A percentile compares a stretch with the other conserved stretches of the same genome.
These are phyloP conservation scores for Chlamydomonas sp. DNA, from an alignment of 139 green algal genomes.

Conservation along the genomic window DNA sequence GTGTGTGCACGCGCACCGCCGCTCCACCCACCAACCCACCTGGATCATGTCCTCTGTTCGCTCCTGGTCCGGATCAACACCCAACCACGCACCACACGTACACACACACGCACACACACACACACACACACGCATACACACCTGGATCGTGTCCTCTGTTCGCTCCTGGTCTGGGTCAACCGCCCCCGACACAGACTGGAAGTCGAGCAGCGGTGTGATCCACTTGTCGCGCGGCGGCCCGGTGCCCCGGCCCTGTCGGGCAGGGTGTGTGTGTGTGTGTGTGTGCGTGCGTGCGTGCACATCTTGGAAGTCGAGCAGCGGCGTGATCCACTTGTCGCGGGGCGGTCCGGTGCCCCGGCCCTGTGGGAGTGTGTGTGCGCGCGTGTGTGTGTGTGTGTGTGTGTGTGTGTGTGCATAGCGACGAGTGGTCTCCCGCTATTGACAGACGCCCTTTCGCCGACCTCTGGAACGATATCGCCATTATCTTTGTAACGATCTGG, in stretches of 20 bases:
- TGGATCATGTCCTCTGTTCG: slow-evolving; percentile 37
- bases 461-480: too few species aligned
- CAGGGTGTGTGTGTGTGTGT: too few species aligned
- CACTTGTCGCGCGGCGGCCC: slow-evolving; percentile 47
- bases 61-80: neutral
- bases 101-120: neutral
- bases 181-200: slow-evolving; percentile 31
- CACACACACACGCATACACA: slow-evolving; percentile 1
- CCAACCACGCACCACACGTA: neutral
- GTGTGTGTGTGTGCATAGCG: too few species aligned
- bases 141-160: slow-evolving; percentile 30
- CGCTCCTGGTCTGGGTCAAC: slow-evolving; percentile 50
- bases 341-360: slow-evolving; percentile 2
- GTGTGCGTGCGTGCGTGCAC: slow-evolving; percentile 18
- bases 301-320: slow-evolving; percentile 44
- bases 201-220: slow-evolving; percentile 54
- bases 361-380: too few species aligned
- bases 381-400: too few species aligned
- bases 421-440: too few species aligned
- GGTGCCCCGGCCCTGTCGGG: neutral
- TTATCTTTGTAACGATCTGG: too few species aligned
- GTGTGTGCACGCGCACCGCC: too few species aligned
- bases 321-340: slow-evolving; percentile 58
- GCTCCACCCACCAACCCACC: too few species aligned
- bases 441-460: too few species aligned